These are phyloP conservation scores for Teunomyces stri DNA, from an alignment of 805 yeast genomes.

Conservation along the genomic window DNA sequence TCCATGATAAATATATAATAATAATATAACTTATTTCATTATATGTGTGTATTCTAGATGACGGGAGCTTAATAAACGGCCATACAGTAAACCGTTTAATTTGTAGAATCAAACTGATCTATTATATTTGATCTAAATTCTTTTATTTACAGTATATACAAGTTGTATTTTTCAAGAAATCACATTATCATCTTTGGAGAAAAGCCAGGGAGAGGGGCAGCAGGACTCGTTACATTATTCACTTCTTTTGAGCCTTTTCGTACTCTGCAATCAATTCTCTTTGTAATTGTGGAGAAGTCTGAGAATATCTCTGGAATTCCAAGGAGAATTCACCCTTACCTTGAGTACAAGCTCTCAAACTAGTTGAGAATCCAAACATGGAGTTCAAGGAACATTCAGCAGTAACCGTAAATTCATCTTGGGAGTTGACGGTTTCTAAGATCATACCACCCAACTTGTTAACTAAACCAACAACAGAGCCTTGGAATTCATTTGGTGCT, in stretches of 20 bases:
- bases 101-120: not conserved
- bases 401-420: slow-evolving; percentile 88
- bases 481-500: slow-evolving; percentile 97
- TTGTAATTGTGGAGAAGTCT: slow-evolving; percentile 87
- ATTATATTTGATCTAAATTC: not conserved
- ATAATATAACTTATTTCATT: slow-evolving; percentile 11
- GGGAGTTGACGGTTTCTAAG: slow-evolving; percentile 88
- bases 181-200: not conserved
- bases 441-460: slow-evolving; percentile 92
- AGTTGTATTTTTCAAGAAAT: not conserved
- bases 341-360: slow-evolving; percentile 93
- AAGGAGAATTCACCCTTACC: slow-evolving; percentile 98
- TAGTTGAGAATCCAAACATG: slow-evolving; percentile 95
- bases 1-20: slow-evolving; percentile 11
- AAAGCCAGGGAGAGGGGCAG: not conserved
- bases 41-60: slow-evolving; percentile 26
- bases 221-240: not conserved
- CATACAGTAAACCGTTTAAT: not conserved
- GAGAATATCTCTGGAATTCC: slow-evolving; percentile 91
- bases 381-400: slow-evolving; percentile 97
- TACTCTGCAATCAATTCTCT: slow-evolving; percentile 84
- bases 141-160: slow-evolving; percentile 3
- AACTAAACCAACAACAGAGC: slow-evolving; percentile 82
- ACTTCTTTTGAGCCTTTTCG: slow-evolving; percentile 30
- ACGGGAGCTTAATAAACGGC: slow-evolving; percentile 3